Percentiles rank a stretch among this genome's conserved stretches.
Evolutionary conservation across 768 basidiomycete species (phyloP).

Genomic region (Flagelloscypha sp.): DNA sequence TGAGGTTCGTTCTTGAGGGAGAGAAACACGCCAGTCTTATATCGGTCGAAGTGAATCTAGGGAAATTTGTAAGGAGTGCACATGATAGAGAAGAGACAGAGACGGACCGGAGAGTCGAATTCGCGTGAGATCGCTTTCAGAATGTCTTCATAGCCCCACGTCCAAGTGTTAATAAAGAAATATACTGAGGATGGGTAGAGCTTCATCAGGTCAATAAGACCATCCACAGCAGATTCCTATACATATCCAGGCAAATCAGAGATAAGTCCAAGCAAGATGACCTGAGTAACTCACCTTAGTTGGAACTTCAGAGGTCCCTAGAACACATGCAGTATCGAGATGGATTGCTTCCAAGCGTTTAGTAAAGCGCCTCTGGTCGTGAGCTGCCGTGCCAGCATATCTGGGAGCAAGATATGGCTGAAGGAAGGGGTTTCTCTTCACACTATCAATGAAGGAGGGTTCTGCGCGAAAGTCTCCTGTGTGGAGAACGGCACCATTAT

Average conservation of each 20-base stretch:
- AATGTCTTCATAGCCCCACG: slow-evolving; percentile 93
- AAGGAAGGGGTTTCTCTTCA: slow-evolving; percentile 63
- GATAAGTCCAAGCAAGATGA: not conserved
- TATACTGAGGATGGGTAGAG: slow-evolving; percentile 54
- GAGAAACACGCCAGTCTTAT: slow-evolving; percentile 67
- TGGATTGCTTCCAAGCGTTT: slow-evolving; percentile 69
- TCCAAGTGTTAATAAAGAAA: slow-evolving; percentile 93
- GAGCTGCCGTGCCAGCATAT: slow-evolving; percentile 11
- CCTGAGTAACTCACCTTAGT: slow-evolving; percentile 40
- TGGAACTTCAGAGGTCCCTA: slow-evolving; percentile 42
- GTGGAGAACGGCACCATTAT: slow-evolving; percentile 67
- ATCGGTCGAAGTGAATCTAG: slow-evolving; percentile 86
- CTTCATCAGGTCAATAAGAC: slow-evolving; percentile 61
- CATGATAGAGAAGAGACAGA: not conserved
- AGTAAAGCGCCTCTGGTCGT: slow-evolving; percentile 12
- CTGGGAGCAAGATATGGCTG: slow-evolving; percentile 57
- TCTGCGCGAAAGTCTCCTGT: slow-evolving; percentile 94
- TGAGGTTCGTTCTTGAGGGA: slow-evolving; percentile 48
- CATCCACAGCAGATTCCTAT: slow-evolving; percentile 58
- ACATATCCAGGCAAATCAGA: no score
- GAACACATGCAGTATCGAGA: slow-evolving; percentile 70
- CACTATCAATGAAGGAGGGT: slow-evolving; percentile 61
- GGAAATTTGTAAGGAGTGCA: not conserved
- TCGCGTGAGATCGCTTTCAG: slow-evolving; percentile 63
- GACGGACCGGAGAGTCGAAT: slow-evolving; percentile 54